A percentile compares a stretch with the other conserved stretches of the same genome.
Evolutionary conservation across 331 rosid genomes (phyloP).

Genomic region (Acacia concinna): DNA sequence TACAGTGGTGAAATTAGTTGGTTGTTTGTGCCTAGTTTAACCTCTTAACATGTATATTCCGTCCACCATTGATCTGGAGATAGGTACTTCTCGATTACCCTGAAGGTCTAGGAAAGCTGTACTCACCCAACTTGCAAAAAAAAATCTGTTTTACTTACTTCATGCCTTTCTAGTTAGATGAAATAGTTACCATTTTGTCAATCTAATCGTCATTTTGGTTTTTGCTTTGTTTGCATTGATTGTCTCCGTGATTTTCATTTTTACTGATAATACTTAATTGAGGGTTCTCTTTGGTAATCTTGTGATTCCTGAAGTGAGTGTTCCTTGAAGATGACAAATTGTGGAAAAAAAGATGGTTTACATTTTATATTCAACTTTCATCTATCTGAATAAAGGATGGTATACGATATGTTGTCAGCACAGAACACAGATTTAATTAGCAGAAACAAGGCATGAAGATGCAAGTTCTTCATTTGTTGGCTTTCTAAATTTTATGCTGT

Average conservation of each 20-base stretch:
- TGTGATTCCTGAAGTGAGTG: constrained; percentile 20
- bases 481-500: neutral
- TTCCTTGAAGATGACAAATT: constrained; percentile 21
- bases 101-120: constrained; percentile 65
- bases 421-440: neutral
- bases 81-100: constrained; percentile 65
- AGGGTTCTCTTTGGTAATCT: neutral
- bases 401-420: neutral
- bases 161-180: neutral
- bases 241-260: constrained; percentile 24
- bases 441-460: neutral
- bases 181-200: constrained; percentile 37
- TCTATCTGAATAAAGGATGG: constrained; percentile 15
- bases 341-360: neutral
- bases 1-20: constrained; percentile 57
- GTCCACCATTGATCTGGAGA: constrained; percentile 55
- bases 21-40: constrained; percentile 55
- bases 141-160: constrained; percentile 42
- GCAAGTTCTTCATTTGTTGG: constrained; percentile 11
- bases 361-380: neutral
- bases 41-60: constrained; percentile 73
- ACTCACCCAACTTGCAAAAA: constrained; percentile 43
- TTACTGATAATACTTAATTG: neutral
- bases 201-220: constrained; percentile 37
- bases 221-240: constrained; percentile 29